Base-by-base conservation (phyloP, 345 rosid genomes). In the Lepidium sativum region DNA sequence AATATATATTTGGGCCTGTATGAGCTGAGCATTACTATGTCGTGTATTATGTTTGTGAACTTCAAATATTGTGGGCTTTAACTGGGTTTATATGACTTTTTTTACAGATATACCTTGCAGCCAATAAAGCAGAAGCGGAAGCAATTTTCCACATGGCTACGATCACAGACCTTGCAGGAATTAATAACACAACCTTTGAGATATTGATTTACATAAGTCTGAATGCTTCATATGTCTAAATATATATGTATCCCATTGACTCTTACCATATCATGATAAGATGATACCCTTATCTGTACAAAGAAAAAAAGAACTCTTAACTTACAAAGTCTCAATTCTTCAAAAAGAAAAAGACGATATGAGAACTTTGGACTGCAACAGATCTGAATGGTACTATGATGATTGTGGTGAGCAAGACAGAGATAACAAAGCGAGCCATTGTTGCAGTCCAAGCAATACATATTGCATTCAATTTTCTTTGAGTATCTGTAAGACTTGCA, bases 51-150 rank as follows among this genome's bases (percentile, higher is more conserved):
- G n/a, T n/a, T n/a, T n/a, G n/a, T n/a, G n/a, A n/a, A n/a, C n/a
- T n/a, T n/a, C n/a, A n/a, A n/a, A n/a, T n/a, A n/a, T n/a, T n/a
- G n/a, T n/a, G n/a, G n/a, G n/a, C n/a, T n/a, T n/a, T n/a, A n/a
- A n/a, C n/a, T n/a, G n/a, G n/a, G n/a, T n/a, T n/a, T n/a, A n/a
- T n/a, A n/a, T n/a, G n/a, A n/a, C n/a, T n/a, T n/a, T n/a, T n/a
- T n/a, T n/a, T n/a, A n/a, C n/a, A n/a, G n/a, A n/a, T n/a, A n/a
- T n/a, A n/a, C n/a, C n/a, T n/a, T n/a, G n/a, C n/a, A 94, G 52
- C 96, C 99, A 49, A 90, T 89, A 20, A 97, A 90, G 90, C 97
- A 94, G 77, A 90, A 94, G 27, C 79, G 67, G 86, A 86, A 90
- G 72, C 84, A 82, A 67, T 85, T 92, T 49, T 94, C 95, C 8